Evolutionary conservation across 352 stramenopile species (phyloP).

Genomic region (Phytophthora tubulina): DNA sequence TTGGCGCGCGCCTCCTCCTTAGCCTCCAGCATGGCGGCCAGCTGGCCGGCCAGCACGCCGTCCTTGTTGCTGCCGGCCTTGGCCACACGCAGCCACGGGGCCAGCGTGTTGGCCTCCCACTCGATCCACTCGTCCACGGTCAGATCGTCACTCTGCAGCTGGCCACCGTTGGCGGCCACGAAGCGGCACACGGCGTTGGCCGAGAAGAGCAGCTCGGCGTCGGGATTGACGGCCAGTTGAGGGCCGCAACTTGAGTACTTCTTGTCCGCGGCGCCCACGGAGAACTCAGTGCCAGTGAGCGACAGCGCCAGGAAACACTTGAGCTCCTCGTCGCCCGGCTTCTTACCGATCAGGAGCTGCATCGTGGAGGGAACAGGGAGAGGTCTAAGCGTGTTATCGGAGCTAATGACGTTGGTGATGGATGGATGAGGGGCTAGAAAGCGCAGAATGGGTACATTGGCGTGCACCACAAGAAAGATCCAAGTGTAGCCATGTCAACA

Average conservation of each 20-base stretch:
- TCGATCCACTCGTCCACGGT: conserved; percentile 87
- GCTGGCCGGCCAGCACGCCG: conserved; percentile 39
- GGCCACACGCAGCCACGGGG: conserved; percentile 63
- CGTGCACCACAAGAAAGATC: conserved; percentile 23
- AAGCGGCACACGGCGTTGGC: conserved; percentile 86
- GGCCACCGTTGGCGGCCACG: conserved; percentile 56
- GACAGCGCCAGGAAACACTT: conserved; percentile 84
- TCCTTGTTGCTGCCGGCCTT: conserved; percentile 53
- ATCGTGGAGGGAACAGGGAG: conserved; percentile 35
- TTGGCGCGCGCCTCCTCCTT: conserved; percentile 71
- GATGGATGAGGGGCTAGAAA: conserved; percentile 20
- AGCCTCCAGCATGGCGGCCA: conserved; percentile 61
- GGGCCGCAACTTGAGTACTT: conserved; percentile 68
- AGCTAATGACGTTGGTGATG: conserved; percentile 31
- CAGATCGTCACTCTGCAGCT: conserved; percentile 76
- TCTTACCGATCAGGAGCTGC: conserved; percentile 77
- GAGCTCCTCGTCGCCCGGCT: conserved; percentile 74
- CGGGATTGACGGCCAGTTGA: conserved; percentile 52
- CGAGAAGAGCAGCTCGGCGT: conserved; percentile 67
- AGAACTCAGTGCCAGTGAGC: conserved; percentile 54
- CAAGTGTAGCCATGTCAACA: conserved; percentile 1
- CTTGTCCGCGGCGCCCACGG: conserved; percentile 61
- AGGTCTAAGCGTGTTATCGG: background rate
- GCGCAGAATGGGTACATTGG: conserved; percentile 2
- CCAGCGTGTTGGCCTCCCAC: conserved; percentile 79